These are phyloP conservation scores for Phaseolus coccineus DNA, from an alignment of 331 rosid genomes.

Conservation along the genomic window DNA sequence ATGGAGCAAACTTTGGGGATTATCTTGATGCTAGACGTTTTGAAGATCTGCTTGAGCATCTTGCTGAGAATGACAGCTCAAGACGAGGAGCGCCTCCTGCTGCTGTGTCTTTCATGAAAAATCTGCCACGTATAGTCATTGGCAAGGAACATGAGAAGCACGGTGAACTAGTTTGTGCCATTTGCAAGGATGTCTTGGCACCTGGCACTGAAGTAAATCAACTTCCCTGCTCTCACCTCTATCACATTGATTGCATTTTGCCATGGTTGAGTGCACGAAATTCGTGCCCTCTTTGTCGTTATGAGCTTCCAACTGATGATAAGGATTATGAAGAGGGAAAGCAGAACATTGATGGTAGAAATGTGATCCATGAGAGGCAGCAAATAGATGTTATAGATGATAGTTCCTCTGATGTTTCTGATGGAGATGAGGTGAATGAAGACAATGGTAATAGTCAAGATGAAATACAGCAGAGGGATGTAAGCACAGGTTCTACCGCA, in stretches of 20 bases:
- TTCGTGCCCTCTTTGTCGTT: constrained; percentile 95
- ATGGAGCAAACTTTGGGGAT: constrained; percentile 64
- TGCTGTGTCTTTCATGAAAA: constrained; percentile 60
- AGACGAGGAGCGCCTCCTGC: constrained; percentile 98
- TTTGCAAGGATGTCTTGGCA: constrained; percentile 81
- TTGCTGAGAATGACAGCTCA: constrained; percentile 74
- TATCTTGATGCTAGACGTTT: constrained; percentile 75
- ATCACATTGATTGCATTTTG: constrained; percentile 83
- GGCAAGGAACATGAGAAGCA: constrained; percentile 69
- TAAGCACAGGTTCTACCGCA: constrained; percentile 30
- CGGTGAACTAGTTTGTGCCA: constrained; percentile 77
- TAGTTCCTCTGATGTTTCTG: constrained; percentile 53
- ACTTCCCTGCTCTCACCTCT: constrained; percentile 92
- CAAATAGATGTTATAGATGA: constrained; percentile 54
- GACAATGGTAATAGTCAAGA: constrained; percentile 49
- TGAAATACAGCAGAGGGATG: constrained; percentile 41
- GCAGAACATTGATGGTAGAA: constrained; percentile 47
- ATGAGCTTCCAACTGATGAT: constrained; percentile 95
- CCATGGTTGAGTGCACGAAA: constrained; percentile 93
- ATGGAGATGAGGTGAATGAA: constrained; percentile 55
- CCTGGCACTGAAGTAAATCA: constrained; percentile 69
- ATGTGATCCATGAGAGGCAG: constrained; percentile 51
- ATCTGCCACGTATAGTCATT: constrained; percentile 68
- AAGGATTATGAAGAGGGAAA: constrained; percentile 86
- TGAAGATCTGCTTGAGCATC: constrained; percentile 75